phyloP scores from a whole-genome alignment of 2,329 filamentous ascomycete species.

The Uncinocarpus reesii region DNA sequence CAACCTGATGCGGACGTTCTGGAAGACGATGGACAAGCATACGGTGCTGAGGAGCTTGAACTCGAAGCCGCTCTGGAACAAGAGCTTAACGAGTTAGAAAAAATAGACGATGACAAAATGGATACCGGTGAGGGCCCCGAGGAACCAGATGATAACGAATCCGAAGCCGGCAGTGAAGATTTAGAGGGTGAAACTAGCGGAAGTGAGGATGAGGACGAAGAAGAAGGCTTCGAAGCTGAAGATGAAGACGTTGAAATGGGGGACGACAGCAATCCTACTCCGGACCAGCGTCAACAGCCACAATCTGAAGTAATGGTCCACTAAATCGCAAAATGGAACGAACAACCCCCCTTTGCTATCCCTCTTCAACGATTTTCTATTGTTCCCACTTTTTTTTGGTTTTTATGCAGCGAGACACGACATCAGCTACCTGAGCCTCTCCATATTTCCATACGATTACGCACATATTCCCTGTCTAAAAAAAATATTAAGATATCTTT shows the following conservation, averaged over 20 bases:
- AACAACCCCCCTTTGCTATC: neutral
- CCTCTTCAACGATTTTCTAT: neutral
- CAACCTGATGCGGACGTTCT: constrained; percentile 87
- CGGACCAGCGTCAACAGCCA: constrained; percentile 25
- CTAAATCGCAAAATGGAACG: constrained; percentile 19
- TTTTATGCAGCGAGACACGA: constrained; percentile 6
- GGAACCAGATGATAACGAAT: constrained; percentile 54
- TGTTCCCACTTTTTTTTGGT: neutral
- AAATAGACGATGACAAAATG: constrained; percentile 26
- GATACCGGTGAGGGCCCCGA: constrained; percentile 58
- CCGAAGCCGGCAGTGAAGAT: constrained; percentile 65
- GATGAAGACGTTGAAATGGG: constrained; percentile 40
- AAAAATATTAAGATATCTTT: neutral
- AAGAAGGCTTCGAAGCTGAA: constrained; percentile 38
- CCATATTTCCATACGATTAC: constrained; percentile 4
- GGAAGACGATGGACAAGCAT: constrained; percentile 69
- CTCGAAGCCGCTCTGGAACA: constrained; percentile 36
- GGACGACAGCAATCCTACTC: constrained; percentile 40
- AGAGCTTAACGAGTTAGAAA: constrained; percentile 42
- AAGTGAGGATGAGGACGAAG: constrained; percentile 30
- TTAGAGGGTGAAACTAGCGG: constrained; percentile 32
- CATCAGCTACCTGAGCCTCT: constrained; percentile 1
- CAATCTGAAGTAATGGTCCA: constrained; percentile 41
- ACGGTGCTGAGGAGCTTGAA: constrained; percentile 41
- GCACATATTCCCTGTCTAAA: neutral